Base-by-base conservation (phyloP, 129 eudicot genomes). In the Pittosporum tobira region DNA sequence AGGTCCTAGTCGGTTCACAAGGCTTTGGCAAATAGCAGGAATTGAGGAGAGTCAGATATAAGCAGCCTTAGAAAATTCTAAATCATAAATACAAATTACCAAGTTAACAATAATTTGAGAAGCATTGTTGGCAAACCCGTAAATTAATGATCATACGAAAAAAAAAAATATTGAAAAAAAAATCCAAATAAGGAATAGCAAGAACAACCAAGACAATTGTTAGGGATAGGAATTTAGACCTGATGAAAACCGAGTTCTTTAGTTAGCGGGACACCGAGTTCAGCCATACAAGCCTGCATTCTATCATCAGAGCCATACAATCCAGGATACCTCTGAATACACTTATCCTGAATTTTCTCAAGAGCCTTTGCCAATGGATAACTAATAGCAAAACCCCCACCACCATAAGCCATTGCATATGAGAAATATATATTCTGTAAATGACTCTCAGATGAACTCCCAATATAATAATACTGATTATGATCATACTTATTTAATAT, bases 261-360 rank as follows among this genome's bases (percentile, higher is more conserved):
- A 22, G 96, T 88, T 62, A 88, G 94, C 25, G 94, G 94, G 4
- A 88, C 96, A 28, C 96, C 96, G 57, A 88, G 94, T 51, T 88
- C 80, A n/a, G n/a, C n/a, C n/a, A n/a, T n/a, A n/a, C n/a, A n/a
- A n/a, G n/a, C n/a, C n/a, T n/a, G n/a, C n/a, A 88, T 81, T 68
- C 96, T 75, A 51, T 84, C 96, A 73, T 88, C 96, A 19, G 90
- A 81, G n/a, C 94, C 96, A 59, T 84, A 88, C 60, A 88, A 49
- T 8, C 78, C 94, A 3, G 94, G 94, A 43, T 88, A 88, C 80
- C 96, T 63, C 65, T 84, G 94, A 7, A 88, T 84, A 51, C 96
- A 88, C 60, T 64, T 53, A 53, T 88, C 96, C 40, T 84, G 94
- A 84, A 88, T 84, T 70, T 78, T 84, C 74, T 63, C 83, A 15